These are phyloP conservation scores for Fraxinus excelsior DNA, from an alignment of 257 asterid genomes.

Conservation along the genomic window DNA sequence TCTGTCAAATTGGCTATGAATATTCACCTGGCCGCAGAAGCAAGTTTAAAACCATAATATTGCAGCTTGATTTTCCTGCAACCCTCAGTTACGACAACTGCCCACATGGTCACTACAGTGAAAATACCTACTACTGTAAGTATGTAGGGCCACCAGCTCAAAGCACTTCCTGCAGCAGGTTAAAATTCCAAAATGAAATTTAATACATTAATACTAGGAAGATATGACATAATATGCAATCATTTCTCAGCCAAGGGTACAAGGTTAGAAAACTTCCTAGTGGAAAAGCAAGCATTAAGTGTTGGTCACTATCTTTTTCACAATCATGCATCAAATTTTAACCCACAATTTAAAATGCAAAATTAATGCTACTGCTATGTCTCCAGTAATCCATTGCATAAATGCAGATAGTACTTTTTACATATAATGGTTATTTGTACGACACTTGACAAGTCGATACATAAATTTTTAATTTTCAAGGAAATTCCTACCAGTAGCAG, in stretches of 20 bases:
- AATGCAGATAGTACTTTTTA: background rate
- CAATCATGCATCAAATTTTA: background rate
- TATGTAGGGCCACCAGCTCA: constrained; percentile 83
- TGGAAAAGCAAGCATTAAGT: background rate
- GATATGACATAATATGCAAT: constrained; percentile 12
- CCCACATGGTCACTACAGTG: constrained; percentile 91
- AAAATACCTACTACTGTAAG: constrained; percentile 75
- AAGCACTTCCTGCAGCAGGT: constrained; percentile 69
- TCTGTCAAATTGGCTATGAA: background rate
- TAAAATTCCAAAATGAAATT: constrained; percentile 20
- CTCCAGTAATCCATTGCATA: background rate
- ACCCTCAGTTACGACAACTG: constrained; percentile 91
- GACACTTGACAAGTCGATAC: background rate
- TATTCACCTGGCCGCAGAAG: constrained; percentile 83
- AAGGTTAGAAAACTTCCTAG: constrained; percentile 4
- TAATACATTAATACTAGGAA: constrained; percentile 10
- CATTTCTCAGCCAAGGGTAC: background rate
- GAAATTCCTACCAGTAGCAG: background rate
- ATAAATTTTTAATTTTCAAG: background rate
- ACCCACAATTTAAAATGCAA: background rate
- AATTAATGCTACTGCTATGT: background rate
- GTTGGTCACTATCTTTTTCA: background rate
- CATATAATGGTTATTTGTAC: background rate
- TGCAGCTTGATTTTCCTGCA: constrained; percentile 96
- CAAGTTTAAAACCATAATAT: constrained; percentile 94